Percentiles rank a stretch among this genome's conserved stretches.
Conservation (phyloP, 192 early-diverging fungal genomes). For the Coemansia sp. region DNA sequence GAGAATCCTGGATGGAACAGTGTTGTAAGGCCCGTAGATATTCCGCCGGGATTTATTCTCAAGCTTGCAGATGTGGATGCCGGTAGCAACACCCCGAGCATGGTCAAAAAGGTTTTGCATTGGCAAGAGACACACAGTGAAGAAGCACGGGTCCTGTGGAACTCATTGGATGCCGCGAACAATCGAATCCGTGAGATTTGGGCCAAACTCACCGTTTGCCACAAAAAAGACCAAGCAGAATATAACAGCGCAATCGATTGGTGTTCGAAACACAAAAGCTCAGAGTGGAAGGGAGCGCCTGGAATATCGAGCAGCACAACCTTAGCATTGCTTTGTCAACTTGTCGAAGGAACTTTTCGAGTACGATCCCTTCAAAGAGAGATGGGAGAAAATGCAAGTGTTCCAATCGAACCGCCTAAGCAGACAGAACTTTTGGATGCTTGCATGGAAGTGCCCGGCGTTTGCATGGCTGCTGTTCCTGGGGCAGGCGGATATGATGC, state of each 20-base stretch:
- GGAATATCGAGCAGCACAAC: neutral
- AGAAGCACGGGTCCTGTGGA: slow-evolving; percentile 57
- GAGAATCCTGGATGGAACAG: slow-evolving; percentile 67
- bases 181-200: slow-evolving; percentile 56
- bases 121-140: slow-evolving; percentile 77
- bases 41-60: slow-evolving; percentile 75
- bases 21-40: slow-evolving; percentile 58
- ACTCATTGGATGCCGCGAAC: slow-evolving; percentile 63
- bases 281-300: slow-evolving; percentile 19
- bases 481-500: slow-evolving; percentile 98
- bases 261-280: slow-evolving; percentile 43
- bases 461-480: slow-evolving; percentile 91
- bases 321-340: slow-evolving; percentile 52
- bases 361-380: slow-evolving; percentile 70
- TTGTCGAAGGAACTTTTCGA: slow-evolving; percentile 45
- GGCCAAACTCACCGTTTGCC: slow-evolving; percentile 53
- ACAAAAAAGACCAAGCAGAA: slow-evolving; percentile 25
- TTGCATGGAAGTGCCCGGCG: slow-evolving; percentile 76
- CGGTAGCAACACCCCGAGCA: slow-evolving; percentile 90
- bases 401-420: slow-evolving; percentile 86
- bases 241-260: slow-evolving; percentile 49
- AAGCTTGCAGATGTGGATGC: slow-evolving; percentile 91
- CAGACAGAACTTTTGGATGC: slow-evolving; percentile 88
- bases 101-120: slow-evolving; percentile 81
- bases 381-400: slow-evolving; percentile 70